Evolutionary conservation across 2,329 filamentous ascomycete species (phyloP).

Genomic region (Neobulgaria alba): DNA sequence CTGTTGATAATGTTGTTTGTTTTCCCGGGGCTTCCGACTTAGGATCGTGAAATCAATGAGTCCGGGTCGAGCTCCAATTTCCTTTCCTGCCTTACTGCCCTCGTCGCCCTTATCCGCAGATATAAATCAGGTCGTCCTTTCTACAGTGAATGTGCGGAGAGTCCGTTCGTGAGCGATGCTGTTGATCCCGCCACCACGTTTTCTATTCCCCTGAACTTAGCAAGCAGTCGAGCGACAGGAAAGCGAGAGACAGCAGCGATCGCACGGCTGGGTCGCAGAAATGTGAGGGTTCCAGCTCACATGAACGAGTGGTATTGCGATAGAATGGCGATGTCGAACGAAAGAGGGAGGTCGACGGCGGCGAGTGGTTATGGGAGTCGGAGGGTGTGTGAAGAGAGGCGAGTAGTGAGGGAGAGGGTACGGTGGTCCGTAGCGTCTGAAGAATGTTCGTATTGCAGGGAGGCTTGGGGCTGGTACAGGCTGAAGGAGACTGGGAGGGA

Average conservation of each 20-base stretch:
- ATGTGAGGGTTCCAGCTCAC: constrained; percentile 23
- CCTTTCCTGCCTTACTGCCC: background rate
- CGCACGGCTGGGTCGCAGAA: constrained; percentile 10
- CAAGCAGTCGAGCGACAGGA: constrained; percentile 10
- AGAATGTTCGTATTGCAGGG: background rate
- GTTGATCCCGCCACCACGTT: constrained; percentile 4
- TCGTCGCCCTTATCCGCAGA: background rate
- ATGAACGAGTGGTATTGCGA: constrained; percentile 20
- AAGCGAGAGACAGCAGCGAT: constrained; percentile 8
- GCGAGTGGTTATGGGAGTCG: background rate
- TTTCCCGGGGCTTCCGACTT: constrained; percentile 17
- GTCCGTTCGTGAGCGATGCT: no score
- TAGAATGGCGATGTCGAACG: constrained; percentile 5
- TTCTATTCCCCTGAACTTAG: constrained; percentile 7
- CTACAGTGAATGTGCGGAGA: no score
- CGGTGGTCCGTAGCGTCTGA: background rate
- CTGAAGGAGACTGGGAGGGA: background rate
- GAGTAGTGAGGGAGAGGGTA: background rate
- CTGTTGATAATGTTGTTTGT: constrained; percentile 7
- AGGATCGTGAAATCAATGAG: constrained; percentile 8
- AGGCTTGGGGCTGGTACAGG: no score
- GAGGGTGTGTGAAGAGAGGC: background rate
- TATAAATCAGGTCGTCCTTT: no score
- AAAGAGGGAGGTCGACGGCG: constrained; percentile 11
- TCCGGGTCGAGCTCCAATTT: constrained; percentile 2